Conservation (phyloP, 257 asterid species). For the Solanum tacnaense region DNA sequence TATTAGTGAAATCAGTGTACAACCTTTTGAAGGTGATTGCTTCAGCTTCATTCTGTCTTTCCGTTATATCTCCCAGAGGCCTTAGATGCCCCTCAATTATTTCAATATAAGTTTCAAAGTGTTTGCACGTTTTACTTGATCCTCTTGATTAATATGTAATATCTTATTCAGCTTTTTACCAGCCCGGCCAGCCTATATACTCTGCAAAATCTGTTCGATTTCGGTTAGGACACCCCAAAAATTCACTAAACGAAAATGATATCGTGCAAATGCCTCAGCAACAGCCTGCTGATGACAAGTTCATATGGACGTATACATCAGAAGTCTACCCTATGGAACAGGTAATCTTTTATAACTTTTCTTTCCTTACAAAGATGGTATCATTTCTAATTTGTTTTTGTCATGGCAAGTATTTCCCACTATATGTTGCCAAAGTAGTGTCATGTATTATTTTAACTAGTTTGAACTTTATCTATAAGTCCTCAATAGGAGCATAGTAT, state of each 20-base stretch:
- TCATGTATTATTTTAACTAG: neutral
- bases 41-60: neutral
- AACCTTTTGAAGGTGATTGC: conserved; percentile 68
- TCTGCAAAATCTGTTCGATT: conserved; percentile 63
- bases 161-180: conserved; percentile 50
- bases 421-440: neutral
- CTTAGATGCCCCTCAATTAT: neutral
- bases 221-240: conserved; percentile 56
- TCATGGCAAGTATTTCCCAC: neutral
- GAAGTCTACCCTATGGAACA: conserved; percentile 55
- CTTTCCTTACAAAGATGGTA: neutral
- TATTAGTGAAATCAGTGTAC: conserved; percentile 55
- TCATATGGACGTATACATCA: conserved; percentile 74
- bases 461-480: neutral
- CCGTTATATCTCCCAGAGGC: neutral
- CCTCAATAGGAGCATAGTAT: neutral
- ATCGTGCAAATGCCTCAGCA: conserved; percentile 16
- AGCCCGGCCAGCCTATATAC: conserved; percentile 58
- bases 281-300: conserved; percentile 56
- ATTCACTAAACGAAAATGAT: conserved; percentile 10
- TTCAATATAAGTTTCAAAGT: neutral
- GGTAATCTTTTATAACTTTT: conserved; percentile 21
- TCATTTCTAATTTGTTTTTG: neutral
- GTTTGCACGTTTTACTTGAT: neutral
- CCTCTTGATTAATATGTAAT: neutral